phyloP scores from a whole-genome alignment of 495 filamentous ascomycete genomes.

The Lepidopterella palustris region DNA sequence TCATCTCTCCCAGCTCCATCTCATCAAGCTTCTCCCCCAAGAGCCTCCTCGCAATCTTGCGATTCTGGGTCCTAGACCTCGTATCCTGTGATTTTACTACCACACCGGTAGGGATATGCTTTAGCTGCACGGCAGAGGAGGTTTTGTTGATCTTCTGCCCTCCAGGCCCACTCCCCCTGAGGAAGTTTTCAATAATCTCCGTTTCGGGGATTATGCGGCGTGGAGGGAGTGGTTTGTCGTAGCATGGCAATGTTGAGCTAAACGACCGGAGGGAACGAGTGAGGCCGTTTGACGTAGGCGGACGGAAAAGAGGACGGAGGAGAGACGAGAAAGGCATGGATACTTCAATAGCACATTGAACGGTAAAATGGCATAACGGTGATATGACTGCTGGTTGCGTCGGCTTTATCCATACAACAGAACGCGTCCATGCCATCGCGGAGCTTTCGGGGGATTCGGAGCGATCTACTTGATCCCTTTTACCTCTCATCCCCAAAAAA shows the following conservation, averaged over 20 bases:
- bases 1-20: constrained; percentile 52
- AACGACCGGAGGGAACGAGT: constrained; percentile 4
- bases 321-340: background rate
- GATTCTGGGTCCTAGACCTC: constrained; percentile 79
- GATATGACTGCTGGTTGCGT: too few species aligned
- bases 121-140: constrained; percentile 87
- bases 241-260: background rate
- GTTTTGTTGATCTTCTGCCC: constrained; percentile 99
- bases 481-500: background rate
- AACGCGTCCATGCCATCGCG: background rate
- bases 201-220: constrained; percentile 66
- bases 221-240: constrained; percentile 60
- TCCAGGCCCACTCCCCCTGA: constrained; percentile 88
- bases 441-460: constrained; percentile 8
- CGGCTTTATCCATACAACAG: background rate
- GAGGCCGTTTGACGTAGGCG: background rate
- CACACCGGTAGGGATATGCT: constrained; percentile 78
- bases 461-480: constrained; percentile 17
- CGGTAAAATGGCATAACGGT: too few species aligned
- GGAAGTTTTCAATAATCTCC: constrained; percentile 75
- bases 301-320: background rate
- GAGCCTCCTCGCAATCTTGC: constrained; percentile 72
- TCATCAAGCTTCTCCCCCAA: constrained; percentile 74
- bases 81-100: constrained; percentile 92
- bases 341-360: too few species aligned